phyloP scores from a whole-genome alignment of 2,329 filamentous ascomycete species.

The Claviceps pusilla region DNA sequence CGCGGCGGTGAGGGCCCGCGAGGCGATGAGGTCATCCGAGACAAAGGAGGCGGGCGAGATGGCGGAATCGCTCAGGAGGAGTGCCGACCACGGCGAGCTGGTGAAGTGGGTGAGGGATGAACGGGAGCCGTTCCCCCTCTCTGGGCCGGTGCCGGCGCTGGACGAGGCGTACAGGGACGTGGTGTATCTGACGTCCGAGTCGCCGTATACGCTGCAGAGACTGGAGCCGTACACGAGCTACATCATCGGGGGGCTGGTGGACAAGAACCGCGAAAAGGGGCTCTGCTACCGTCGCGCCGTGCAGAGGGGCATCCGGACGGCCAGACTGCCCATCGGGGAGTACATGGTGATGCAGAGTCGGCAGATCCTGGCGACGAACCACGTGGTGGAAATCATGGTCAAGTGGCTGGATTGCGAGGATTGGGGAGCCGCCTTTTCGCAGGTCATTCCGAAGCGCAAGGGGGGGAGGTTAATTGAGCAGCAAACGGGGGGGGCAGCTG shows the following conservation, averaged over 20 bases:
- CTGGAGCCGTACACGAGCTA: constrained; percentile 83
- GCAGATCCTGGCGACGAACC: constrained; percentile 80
- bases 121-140: constrained; percentile 18
- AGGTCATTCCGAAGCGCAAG: constrained; percentile 82
- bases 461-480: constrained; percentile 50
- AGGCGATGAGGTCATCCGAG: constrained; percentile 40
- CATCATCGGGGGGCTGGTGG: constrained; percentile 84
- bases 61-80: constrained; percentile 39
- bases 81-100: constrained; percentile 12
- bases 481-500: constrained; percentile 4
- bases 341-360: constrained; percentile 84
- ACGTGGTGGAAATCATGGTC: constrained; percentile 93
- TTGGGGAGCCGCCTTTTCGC: constrained; percentile 80
- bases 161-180: constrained; percentile 31
- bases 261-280: constrained; percentile 92
- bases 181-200: constrained; percentile 85
- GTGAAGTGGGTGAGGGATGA: constrained; percentile 19
- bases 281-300: constrained; percentile 75
- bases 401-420: constrained; percentile 80
- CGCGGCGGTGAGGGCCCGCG: constrained; percentile 49
- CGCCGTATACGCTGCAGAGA: constrained; percentile 65
- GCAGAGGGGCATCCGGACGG: constrained; percentile 65
- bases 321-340: constrained; percentile 85
- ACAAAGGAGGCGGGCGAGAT: constrained; percentile 34
- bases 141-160: constrained; percentile 18